phyloP scores from a whole-genome alignment of 768 basidiomycete species.

The Pisolithus sp. region DNA sequence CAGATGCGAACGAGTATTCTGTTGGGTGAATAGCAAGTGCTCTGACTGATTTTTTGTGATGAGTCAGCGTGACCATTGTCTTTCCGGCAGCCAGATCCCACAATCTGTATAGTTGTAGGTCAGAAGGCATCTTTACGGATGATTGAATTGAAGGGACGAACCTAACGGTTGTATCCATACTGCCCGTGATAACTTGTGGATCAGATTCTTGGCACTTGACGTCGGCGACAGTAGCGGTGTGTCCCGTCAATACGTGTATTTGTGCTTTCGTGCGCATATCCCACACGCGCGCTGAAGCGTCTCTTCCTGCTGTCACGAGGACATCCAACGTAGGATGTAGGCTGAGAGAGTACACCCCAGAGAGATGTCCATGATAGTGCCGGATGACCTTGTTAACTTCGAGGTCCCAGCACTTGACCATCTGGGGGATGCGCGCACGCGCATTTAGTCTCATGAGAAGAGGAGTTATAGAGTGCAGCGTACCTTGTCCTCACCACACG shows the following conservation, averaged over 20 bases:
- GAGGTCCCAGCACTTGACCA: constrained; percentile 99
- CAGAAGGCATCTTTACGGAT: background rate
- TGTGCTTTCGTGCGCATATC: constrained; percentile 98
- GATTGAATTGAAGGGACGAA: constrained; percentile 27
- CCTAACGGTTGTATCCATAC: constrained; percentile 97
- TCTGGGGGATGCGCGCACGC: constrained; percentile 40
- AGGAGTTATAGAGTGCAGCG: constrained; percentile 9
- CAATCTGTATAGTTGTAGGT: constrained; percentile 40
- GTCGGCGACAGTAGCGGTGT: constrained; percentile 92
- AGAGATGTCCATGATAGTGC: constrained; percentile 97
- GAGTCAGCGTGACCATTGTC: constrained; percentile 93
- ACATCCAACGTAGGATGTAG: constrained; percentile 95
- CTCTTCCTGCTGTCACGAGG: constrained; percentile 91
- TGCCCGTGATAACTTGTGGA: constrained; percentile 96
- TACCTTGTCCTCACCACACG: constrained; percentile 97
- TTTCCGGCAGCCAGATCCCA: constrained; percentile 99
- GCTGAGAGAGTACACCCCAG: constrained; percentile 91
- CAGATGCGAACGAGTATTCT: constrained; percentile 94
- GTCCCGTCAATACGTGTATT: constrained; percentile 88
- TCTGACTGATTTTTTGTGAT: constrained; percentile 97
- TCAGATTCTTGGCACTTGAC: constrained; percentile 97
- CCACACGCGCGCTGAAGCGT: constrained; percentile 97
- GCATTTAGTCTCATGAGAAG: background rate
- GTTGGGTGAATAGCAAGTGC: constrained; percentile 92
- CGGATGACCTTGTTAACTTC: constrained; percentile 99